Base-by-base conservation (phyloP, 192 early-diverging fungal genomes). In the Mortierella hygrophila region DNA sequence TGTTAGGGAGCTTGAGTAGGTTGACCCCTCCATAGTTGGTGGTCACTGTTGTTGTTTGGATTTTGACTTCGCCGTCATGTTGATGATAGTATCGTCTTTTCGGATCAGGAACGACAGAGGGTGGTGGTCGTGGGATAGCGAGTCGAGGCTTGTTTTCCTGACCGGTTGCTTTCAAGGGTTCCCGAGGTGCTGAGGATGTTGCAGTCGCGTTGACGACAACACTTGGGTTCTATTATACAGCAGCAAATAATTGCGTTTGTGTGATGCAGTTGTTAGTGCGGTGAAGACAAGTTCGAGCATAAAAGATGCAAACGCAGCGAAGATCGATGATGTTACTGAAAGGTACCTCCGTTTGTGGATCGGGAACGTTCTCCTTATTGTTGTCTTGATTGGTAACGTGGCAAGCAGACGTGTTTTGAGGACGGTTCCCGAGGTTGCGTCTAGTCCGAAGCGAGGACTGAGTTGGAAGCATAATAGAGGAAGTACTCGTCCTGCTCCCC, bases 311-410 rank as follows among this genome's bases (percentile, higher is more conserved):
- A 26, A 11, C 4, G 16, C 3, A 29, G 60, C 13, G 26, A 52
- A 16, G 5, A 18, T 52, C 49, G 49, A 1, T 6, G 18, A 6
- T 52, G 49, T 21, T 52, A 5, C 20, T 52, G 49, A 4, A 4
- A 52, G 0, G 23, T 63, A 76, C 57, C 16, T 65, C 74, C 5
- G 57, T 26, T 29, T 26, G 60, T 20, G 9, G 35, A 26, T 76
- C 37, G 1, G 74, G 74, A 42, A 63, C 40, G n/a, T 76, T 76
- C 38, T 76, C 74, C 18, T 76, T 76, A 15, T 76, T 41, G 35
- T 65, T 41, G 7, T 23, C 35, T 41, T 41, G 54, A n/a, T 47
- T n/a, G 35, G n/a, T 13, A 21, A 38, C 65, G 57, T 65, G 37
- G 35, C 38, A 7, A 41, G 21, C 41, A n/a, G 72, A 37, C 4